These are phyloP conservation scores for Coccomyxa sp. DNA, from an alignment of 139 green algal genomes.

Conservation along the genomic window DNA sequence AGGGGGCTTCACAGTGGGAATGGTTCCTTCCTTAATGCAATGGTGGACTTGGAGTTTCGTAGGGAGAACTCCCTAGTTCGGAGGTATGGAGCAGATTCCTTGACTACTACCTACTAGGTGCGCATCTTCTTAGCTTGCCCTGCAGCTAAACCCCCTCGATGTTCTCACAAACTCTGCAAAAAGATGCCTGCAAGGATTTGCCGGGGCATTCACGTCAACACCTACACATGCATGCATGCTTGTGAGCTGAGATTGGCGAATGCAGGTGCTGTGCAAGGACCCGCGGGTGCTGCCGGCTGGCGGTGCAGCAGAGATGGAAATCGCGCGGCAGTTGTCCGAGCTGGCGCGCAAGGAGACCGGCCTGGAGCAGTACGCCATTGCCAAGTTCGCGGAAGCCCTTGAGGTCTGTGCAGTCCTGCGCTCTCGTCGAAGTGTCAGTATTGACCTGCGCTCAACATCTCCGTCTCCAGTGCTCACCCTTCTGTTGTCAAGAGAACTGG, in stretches of 20 bases:
- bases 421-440: not conserved
- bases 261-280: constrained; percentile 70
- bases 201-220: no score
- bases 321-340: constrained; percentile 59
- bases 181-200: no score
- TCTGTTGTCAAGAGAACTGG: not conserved
- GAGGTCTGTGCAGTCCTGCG: constrained; percentile 59
- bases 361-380: constrained; percentile 95
- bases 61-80: no score
- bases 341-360: constrained; percentile 68
- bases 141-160: no score
- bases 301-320: constrained; percentile 86
- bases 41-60: no score
- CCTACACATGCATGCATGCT: no score
- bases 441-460: not conserved
- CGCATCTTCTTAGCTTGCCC: no score
- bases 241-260: not conserved
- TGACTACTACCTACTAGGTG: no score
- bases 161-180: no score
- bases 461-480: not conserved
- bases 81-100: no score
- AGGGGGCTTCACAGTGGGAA: no score
- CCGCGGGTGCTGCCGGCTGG: constrained; percentile 73
- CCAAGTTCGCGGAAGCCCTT: constrained; percentile 88
- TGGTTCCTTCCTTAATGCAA: no score